phyloP scores from a whole-genome alignment of 2,329 filamentous ascomycete species.

The Alternaria metachromatica region DNA sequence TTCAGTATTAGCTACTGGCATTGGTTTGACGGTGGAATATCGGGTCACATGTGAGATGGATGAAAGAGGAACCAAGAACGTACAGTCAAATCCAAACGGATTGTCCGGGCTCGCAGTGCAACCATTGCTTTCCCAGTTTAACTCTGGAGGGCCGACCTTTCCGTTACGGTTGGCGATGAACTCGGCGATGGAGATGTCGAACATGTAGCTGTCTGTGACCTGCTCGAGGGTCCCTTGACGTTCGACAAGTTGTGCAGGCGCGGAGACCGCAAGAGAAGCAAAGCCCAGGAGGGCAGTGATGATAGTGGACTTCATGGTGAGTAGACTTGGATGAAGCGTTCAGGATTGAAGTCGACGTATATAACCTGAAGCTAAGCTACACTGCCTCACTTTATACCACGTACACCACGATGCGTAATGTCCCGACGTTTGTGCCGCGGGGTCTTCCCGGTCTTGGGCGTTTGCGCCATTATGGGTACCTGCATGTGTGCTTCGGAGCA shows the following conservation, averaged over 20 bases:
- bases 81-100: constrained; percentile 43
- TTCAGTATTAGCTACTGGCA: no score
- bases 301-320: not conserved
- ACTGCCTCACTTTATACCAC: not conserved
- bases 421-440: not conserved
- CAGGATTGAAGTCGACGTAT: not conserved
- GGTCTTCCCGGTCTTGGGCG: not conserved
- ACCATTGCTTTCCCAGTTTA: constrained; percentile 47
- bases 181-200: constrained; percentile 50
- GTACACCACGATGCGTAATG: not conserved
- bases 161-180: constrained; percentile 55
- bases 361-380: not conserved
- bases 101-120: constrained; percentile 44
- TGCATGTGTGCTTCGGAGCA: not conserved
- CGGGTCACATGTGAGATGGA: no score
- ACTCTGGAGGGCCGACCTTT: constrained; percentile 46
- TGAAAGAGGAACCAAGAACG: no score
- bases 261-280: not conserved
- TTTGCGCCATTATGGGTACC: not conserved
- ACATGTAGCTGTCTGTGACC: constrained; percentile 57
- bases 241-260: not conserved
- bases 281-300: not conserved
- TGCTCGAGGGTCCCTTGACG: not conserved
- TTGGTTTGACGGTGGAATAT: no score
- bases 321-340: not conserved